A percentile compares a stretch with the other conserved stretches of the same genome.
These are phyloP conservation scores for Hymenotorrendiella dingleyae DNA, from an alignment of 2,329 filamentous ascomycete species.

Conservation along the genomic window DNA sequence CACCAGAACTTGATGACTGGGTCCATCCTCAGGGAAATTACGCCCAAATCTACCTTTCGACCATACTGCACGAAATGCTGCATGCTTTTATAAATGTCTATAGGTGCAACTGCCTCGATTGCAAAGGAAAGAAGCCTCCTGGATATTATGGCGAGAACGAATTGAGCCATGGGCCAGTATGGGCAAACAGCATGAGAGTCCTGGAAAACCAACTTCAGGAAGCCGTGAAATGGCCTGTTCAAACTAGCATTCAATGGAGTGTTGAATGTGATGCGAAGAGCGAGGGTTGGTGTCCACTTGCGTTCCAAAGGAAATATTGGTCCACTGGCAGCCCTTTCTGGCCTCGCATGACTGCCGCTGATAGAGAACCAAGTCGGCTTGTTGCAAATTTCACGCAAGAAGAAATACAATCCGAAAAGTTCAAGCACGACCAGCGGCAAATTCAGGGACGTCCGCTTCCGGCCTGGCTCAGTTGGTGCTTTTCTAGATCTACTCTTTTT, in stretches of 20 bases:
- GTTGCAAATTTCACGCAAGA: too few species aligned
- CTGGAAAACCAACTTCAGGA: neutral
- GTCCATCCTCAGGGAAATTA: too few species aligned
- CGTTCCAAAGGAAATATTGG: neutral
- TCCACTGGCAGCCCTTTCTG: neutral
- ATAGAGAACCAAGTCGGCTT: too few species aligned
- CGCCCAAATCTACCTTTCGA: slow-evolving; percentile 14
- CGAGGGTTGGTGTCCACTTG: neutral
- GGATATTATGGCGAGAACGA: neutral
- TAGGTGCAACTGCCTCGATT: neutral
- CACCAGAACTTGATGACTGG: too few species aligned
- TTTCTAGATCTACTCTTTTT: too few species aligned
- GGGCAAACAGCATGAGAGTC: neutral
- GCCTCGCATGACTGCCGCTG: too few species aligned
- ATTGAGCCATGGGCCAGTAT: neutral
- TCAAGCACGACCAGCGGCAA: too few species aligned
- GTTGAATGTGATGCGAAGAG: neutral
- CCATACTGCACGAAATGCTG: neutral
- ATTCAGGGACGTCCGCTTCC: too few species aligned
- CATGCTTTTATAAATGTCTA: neutral
- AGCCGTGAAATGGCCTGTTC: neutral
- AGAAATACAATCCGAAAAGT: too few species aligned
- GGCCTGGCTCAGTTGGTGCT: too few species aligned
- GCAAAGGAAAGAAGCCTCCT: neutral
- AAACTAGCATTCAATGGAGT: neutral